Percentiles rank a stretch among this genome's conserved stretches.
Conservation (phyloP, 495 filamentous ascomycete genomes). For the Penicillium psychrofluorescens region DNA sequence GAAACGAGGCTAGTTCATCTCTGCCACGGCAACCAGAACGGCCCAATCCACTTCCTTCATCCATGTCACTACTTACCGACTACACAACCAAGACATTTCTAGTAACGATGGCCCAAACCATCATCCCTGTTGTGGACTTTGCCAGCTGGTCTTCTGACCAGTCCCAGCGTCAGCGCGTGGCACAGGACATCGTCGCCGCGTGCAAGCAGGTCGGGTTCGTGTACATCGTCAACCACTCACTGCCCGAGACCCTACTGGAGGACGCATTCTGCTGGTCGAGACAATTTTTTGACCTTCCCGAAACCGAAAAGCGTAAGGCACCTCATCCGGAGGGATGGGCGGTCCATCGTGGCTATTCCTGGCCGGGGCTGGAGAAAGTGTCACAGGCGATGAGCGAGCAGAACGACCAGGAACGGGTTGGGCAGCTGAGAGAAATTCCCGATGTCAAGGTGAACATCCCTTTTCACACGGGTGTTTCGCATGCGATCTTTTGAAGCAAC, state of each 20-base stretch:
- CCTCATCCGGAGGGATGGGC: slow-evolving; percentile 53
- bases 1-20: no score
- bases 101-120: background rate
- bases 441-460: slow-evolving; percentile 29
- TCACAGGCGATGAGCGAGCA: slow-evolving; percentile 45
- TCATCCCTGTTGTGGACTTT: slow-evolving; percentile 52
- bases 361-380: slow-evolving; percentile 59
- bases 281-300: slow-evolving; percentile 37
- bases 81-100: no score
- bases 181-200: slow-evolving; percentile 42
- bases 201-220: slow-evolving; percentile 53
- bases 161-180: slow-evolving; percentile 31
- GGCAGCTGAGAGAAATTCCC: slow-evolving; percentile 25
- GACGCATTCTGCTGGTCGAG: slow-evolving; percentile 49
- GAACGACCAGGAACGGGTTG: slow-evolving; percentile 28
- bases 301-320: slow-evolving; percentile 43
- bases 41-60: slow-evolving; percentile 13
- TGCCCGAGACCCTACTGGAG: slow-evolving; percentile 36
- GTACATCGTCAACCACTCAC: slow-evolving; percentile 49
- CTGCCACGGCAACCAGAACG: slow-evolving; percentile 32
- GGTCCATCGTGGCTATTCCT: slow-evolving; percentile 59
- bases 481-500: no score
- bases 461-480: no score
- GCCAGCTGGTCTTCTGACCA: slow-evolving; percentile 27
- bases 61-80: no score